A percentile compares a stretch with the other conserved stretches of the same genome.
phyloP scores from a whole-genome alignment of 2,329 filamentous ascomycete genomes.

The Calonectria pseudoreteaudii region DNA sequence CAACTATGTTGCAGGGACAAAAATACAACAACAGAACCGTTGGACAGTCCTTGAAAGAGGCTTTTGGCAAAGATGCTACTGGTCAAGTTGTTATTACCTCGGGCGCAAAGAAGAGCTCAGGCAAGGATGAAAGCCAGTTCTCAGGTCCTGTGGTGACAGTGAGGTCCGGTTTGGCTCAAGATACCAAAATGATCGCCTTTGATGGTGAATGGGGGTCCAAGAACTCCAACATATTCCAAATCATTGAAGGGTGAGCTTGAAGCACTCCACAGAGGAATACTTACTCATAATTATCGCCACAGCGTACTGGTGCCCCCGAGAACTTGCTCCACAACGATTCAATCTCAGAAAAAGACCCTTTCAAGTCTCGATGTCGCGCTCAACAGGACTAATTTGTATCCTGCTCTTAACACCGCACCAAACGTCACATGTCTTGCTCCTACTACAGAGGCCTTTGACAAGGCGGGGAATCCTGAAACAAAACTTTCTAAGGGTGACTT shows the following conservation, averaged over 20 bases:
- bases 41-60: not conserved
- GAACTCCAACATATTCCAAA: not conserved
- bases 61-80: not conserved
- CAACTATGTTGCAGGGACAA: not conserved
- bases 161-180: not conserved
- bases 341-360: not conserved
- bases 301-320: not conserved
- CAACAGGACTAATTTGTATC: not conserved
- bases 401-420: not conserved
- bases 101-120: not conserved
- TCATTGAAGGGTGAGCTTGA: not conserved
- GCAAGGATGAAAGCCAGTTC: not conserved
- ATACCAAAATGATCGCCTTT: not conserved
- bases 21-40: not conserved
- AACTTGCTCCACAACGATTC: not conserved
- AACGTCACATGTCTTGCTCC: not conserved
- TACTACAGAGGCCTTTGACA: not conserved
- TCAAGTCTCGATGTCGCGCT: not conserved
- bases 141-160: not conserved
- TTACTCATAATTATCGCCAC: not conserved
- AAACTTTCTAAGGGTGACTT: not conserved
- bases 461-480: not conserved
- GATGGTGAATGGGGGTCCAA: not conserved
- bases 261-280: too few relatives aligned
- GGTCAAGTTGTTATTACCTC: not conserved